Conservation (phyloP, 108 stramenopile species). For the Fragilariopsis cylindrus region DNA sequence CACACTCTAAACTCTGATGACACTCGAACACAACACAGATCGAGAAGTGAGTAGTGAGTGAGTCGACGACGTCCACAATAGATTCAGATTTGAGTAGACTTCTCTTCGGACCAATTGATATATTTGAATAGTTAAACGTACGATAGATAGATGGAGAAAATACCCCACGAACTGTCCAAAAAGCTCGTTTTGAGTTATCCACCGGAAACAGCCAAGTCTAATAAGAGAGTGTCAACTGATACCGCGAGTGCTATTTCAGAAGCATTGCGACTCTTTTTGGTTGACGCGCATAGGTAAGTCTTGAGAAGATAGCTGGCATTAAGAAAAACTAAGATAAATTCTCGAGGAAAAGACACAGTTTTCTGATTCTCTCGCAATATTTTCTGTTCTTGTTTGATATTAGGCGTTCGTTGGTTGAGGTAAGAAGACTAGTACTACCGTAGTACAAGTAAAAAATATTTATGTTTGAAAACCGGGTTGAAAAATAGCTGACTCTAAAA, state of each 20-base stretch:
- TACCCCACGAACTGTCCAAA: constrained; percentile 25
- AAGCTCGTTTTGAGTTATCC: constrained; percentile 6
- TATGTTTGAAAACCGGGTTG: background rate
- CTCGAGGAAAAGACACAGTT: background rate
- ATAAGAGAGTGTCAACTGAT: constrained; percentile 31
- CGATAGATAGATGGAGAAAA: background rate
- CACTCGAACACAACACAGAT: too few species aligned
- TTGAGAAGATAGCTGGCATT: constrained; percentile 34
- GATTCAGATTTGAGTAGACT: too few species aligned
- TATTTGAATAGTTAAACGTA: too few species aligned
- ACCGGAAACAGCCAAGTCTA: background rate
- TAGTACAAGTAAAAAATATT: background rate
- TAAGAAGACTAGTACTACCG: background rate
- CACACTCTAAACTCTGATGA: too few species aligned
- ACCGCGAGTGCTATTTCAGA: constrained; percentile 34
- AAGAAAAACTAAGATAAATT: background rate
- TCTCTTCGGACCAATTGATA: too few species aligned
- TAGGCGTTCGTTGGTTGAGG: background rate
- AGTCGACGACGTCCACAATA: too few species aligned
- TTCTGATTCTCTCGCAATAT: background rate
- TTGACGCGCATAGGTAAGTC: constrained; percentile 39
- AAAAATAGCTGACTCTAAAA: background rate
- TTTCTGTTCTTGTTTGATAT: background rate
- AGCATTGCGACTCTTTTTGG: constrained; percentile 43
- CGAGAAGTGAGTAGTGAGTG: too few species aligned